phyloP scores from a whole-genome alignment of 2,329 filamentous ascomycete species.

The Blastomyces parvus region DNA sequence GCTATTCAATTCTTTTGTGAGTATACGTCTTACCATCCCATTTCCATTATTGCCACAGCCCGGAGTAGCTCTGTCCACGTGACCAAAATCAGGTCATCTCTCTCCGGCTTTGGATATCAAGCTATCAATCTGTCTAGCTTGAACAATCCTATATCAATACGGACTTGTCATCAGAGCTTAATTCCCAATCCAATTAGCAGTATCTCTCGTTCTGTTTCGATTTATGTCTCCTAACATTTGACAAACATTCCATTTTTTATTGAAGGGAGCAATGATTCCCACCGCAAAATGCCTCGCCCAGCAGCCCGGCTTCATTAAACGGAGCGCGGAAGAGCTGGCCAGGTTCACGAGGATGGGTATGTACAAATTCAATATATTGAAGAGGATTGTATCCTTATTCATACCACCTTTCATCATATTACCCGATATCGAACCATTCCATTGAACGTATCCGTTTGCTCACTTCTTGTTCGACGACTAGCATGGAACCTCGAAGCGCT shows the following conservation, averaged over 20 bases:
- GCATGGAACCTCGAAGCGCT: slow-evolving; percentile 35
- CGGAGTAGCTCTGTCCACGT: not conserved
- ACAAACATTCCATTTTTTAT: not conserved
- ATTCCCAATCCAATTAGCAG: not conserved
- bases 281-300: slow-evolving; percentile 32
- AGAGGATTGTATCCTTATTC: not conserved
- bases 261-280: slow-evolving; percentile 26
- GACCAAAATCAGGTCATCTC: not conserved
- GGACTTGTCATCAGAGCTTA: not conserved
- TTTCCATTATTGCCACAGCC: not conserved
- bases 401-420: not conserved
- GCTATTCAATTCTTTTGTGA: too few species aligned
- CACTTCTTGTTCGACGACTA: slow-evolving; percentile 14
- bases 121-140: not conserved
- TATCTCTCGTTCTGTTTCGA: too few species aligned
- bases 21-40: not conserved
- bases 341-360: slow-evolving; percentile 47
- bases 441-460: not conserved
- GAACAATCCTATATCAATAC: not conserved
- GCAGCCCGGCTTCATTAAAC: slow-evolving; percentile 45
- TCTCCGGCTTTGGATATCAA: not conserved
- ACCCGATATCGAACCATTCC: not conserved
- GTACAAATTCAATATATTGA: slow-evolving; percentile 11
- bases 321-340: slow-evolving; percentile 51
- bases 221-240: not conserved